These are phyloP conservation scores for Aspergillus awamori DNA, from an alignment of 2,329 filamentous ascomycete genomes.

Conservation along the genomic window DNA sequence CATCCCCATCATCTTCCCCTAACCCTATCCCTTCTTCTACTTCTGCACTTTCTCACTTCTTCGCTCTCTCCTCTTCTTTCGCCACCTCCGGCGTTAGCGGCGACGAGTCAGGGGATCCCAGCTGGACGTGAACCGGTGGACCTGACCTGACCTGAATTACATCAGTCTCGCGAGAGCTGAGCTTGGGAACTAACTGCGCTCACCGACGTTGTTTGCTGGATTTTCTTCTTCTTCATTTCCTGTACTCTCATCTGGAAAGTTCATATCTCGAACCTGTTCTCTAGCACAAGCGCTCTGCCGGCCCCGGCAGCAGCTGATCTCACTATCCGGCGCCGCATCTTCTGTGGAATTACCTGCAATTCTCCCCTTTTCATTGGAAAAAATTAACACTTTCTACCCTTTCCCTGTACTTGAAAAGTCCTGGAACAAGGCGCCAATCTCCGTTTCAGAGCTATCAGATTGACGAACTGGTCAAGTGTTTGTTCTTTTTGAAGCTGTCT, in stretches of 20 bases:
- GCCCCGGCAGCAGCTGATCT: constrained; percentile 17
- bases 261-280: constrained; percentile 23
- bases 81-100: constrained; percentile 11
- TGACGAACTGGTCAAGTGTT: constrained; percentile 24
- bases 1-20: neutral
- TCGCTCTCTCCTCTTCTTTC: neutral
- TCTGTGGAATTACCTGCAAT: constrained; percentile 27
- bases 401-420: constrained; percentile 34
- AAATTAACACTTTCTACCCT: constrained; percentile 20
- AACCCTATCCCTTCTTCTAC: neutral
- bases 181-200: constrained; percentile 16
- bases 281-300: constrained; percentile 27
- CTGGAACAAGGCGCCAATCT: constrained; percentile 21
- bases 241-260: constrained; percentile 22
- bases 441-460: constrained; percentile 21
- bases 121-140: constrained; percentile 16
- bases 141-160: constrained; percentile 18
- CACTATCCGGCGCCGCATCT: constrained; percentile 21
- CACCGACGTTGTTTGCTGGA: constrained; percentile 17
- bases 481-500: constrained; percentile 29
- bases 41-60: neutral
- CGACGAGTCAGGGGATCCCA: constrained; percentile 23
- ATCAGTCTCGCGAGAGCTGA: constrained; percentile 14
- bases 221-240: constrained; percentile 14
- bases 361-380: constrained; percentile 22